phyloP scores from a whole-genome alignment of 495 filamentous ascomycete species.

The Chlorociboria aeruginascens region DNA sequence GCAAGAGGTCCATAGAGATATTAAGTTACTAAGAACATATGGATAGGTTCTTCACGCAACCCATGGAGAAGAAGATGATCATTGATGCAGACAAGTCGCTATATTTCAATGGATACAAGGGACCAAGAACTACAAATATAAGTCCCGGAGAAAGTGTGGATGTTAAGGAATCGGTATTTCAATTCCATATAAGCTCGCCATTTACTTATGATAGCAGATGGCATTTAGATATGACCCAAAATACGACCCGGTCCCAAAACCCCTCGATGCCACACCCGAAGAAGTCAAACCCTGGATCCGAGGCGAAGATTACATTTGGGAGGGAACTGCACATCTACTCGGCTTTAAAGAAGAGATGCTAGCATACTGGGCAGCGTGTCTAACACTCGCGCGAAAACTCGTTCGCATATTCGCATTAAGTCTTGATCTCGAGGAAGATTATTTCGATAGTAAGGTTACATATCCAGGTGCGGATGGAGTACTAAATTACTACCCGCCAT shows the following conservation, averaged over 20 bases:
- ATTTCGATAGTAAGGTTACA: slow-evolving; percentile 38
- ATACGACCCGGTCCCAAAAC: slow-evolving; percentile 31
- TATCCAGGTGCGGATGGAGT: slow-evolving; percentile 38
- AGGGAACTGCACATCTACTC: slow-evolving; percentile 33
- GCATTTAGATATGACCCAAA: slow-evolving; percentile 29
- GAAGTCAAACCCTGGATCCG: slow-evolving; percentile 28
- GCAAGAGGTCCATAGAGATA: neutral
- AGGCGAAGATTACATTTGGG: slow-evolving; percentile 35
- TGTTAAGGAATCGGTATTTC: slow-evolving; percentile 16
- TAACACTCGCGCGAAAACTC: slow-evolving; percentile 34
- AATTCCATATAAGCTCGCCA: neutral
- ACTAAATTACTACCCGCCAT: slow-evolving; percentile 38
- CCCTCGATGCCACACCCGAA: slow-evolving; percentile 21
- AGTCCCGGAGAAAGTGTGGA: slow-evolving; percentile 18
- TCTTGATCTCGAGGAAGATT: slow-evolving; percentile 34
- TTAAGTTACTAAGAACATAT: neutral
- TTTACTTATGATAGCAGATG: slow-evolving; percentile 2
- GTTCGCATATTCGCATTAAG: slow-evolving; percentile 38
- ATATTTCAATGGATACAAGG: slow-evolving; percentile 23
- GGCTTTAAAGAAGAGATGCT: slow-evolving; percentile 34
- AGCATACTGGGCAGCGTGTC: slow-evolving; percentile 34
- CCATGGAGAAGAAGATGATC: slow-evolving; percentile 28
- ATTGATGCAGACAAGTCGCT: slow-evolving; percentile 15
- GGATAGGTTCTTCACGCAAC: slow-evolving; percentile 34
- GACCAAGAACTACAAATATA: slow-evolving; percentile 11